Evolutionary conservation across 495 filamentous ascomycete genomes (phyloP).

Genomic region (Penicillium argentinense): DNA sequence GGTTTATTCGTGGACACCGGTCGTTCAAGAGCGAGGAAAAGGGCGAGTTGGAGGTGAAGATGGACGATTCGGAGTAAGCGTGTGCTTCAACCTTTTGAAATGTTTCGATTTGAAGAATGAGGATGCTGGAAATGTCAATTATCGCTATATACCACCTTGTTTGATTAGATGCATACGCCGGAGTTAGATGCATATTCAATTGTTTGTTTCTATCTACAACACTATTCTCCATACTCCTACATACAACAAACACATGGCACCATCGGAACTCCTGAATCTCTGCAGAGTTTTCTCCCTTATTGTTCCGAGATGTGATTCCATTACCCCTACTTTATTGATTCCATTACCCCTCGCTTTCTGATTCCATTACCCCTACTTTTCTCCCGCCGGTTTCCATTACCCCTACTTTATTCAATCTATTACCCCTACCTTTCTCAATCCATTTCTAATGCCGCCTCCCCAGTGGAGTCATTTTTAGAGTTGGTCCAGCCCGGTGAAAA

Average conservation of each 20-base stretch:
- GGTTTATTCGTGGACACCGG: conserved; percentile 37
- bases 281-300: too few relatives aligned
- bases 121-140: not conserved
- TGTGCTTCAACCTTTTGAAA: not conserved
- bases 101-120: not conserved
- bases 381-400: not conserved
- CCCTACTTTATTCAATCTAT: not conserved
- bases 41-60: not conserved
- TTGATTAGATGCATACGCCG: conserved; percentile 1
- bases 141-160: not conserved
- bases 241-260: not conserved
- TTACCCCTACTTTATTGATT: too few relatives aligned
- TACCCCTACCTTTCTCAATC: conserved; percentile 1
- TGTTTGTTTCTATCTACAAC: not conserved
- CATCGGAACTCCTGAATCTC: too few relatives aligned
- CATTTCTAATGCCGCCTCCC: not conserved
- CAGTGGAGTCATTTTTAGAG: conserved; percentile 15
- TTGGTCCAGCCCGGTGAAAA: conserved; percentile 11
- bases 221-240: not conserved
- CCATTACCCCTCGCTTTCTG: not conserved
- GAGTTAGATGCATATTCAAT: not conserved
- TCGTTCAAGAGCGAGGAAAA: conserved; percentile 5
- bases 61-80: conserved; percentile 4
- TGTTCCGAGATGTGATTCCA: too few relatives aligned
- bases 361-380: not conserved